Evolutionary conservation across 768 basidiomycete species (phyloP).

Genomic region (Amanita thiersii): DNA sequence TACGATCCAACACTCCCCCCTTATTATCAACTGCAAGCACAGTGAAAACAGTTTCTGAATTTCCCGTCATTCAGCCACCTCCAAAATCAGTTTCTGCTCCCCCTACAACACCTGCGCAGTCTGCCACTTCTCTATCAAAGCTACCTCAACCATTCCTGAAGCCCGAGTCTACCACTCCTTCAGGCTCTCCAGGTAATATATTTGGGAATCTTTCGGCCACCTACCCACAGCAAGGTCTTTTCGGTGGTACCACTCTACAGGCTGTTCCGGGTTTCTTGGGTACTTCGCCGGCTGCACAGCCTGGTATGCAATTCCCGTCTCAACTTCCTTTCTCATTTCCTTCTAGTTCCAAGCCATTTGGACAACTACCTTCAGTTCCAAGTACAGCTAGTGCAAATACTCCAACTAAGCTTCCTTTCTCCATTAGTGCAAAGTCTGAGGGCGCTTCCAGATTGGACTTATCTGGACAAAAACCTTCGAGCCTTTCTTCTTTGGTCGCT

Average conservation of each 20-base stretch:
- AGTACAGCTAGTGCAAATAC: neutral
- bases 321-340: no score
- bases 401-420: neutral
- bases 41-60: no score
- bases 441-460: no score
- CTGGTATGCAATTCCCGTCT: no score
- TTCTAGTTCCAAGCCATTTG: no score
- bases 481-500: no score
- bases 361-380: no score
- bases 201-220: neutral
- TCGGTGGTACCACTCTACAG: neutral
- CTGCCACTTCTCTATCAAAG: neutral
- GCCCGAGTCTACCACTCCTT: neutral
- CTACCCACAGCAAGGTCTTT: neutral
- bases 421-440: neutral
- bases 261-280: neutral
- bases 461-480: no score
- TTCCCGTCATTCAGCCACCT: no score
- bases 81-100: neutral
- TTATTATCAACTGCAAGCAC: constrained; percentile 24
- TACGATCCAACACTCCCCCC: constrained; percentile 42
- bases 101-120: constrained; percentile 7
- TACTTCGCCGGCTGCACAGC: neutral
- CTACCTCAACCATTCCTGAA: neutral
- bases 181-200: neutral